Evolutionary conservation across 106 monocot species (phyloP).

Genomic region (Agapanthus africanus): DNA sequence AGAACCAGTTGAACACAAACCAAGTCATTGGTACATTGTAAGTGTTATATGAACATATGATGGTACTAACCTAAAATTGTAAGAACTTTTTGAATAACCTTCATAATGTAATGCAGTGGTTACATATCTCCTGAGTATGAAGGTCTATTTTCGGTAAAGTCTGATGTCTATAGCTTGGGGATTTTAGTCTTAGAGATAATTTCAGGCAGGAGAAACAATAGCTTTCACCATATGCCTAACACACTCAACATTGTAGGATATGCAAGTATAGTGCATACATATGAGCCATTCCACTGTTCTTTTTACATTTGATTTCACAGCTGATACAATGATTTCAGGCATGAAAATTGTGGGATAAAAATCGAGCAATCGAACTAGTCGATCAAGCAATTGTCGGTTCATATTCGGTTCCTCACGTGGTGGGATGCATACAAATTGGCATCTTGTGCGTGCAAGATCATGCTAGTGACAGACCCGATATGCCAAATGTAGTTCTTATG

Average conservation of each 20-base stretch:
- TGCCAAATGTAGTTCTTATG: conserved; percentile 19
- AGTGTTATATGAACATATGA: no score
- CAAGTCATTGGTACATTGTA: conserved; percentile 53
- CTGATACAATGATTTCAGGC: conserved; percentile 16
- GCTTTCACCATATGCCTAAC: conserved; percentile 15
- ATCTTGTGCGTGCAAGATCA: conserved; percentile 38
- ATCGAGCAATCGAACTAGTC: conserved; percentile 15
- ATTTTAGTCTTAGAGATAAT: conserved; percentile 50
- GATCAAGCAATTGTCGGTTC: conserved; percentile 8
- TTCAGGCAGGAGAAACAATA: conserved; percentile 32
- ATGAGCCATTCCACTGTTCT: no score
- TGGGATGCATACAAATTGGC: conserved; percentile 24
- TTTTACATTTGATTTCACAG: no score
- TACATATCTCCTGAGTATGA: conserved; percentile 79
- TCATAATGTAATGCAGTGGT: conserved; percentile 37
- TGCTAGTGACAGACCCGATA: conserved; percentile 18
- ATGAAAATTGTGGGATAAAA: conserved; percentile 29
- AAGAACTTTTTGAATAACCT: background rate
- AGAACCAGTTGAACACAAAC: conserved; percentile 37
- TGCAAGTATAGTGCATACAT: conserved; percentile 21
- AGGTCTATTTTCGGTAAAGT: conserved; percentile 49
- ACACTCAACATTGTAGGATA: conserved; percentile 31
- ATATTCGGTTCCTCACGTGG: conserved; percentile 9
- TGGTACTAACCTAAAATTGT: background rate
- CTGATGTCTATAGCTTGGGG: conserved; percentile 71